Evolutionary conservation across 768 basidiomycete genomes (phyloP), one percentile per base, ranked within the genome.

Genomic region (Termitomyces sp.): DNA sequence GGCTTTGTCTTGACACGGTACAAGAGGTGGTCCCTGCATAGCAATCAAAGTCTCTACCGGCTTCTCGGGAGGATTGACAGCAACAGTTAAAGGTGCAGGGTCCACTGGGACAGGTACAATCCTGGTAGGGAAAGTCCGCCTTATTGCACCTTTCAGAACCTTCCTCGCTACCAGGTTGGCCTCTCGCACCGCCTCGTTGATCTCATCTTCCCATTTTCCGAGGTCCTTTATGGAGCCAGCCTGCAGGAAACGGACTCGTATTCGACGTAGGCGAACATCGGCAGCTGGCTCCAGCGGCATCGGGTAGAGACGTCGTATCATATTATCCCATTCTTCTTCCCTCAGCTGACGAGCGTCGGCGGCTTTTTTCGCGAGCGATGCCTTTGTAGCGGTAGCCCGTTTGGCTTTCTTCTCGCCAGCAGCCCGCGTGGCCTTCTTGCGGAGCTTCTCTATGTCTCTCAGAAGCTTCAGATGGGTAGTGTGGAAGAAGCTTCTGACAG

Each of bases 161-260:
- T 81, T 81, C 56, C 76, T 80, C 10, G 80, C 73, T 1, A 79
- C 79, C 50, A 84, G 70, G 48, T 79, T 77, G 2, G 83, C 81
- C 65, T 89, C 86, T 57, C 75, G 79, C 29, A 91, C 71, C 8
- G 86, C 85, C 17, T 79, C 74, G 37, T 65, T 64, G 45, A 92
- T 81, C 67, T 88, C 85, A 32, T 70, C 76, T 70, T 87, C 86
- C 91, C 90, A 92, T 70, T 81, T 83, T 25, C 71, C 68, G 9
- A 72, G 65, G 57, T 86, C 80, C 58, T 76, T 80, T 11, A 75
- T 76, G 3, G 81, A 74, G n/a, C 78, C 77, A 4, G 86, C 82
- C 62, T 86, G 83, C 62, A 91, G 59, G 68, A 86, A 92, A 36
- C 81, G 81, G 9, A 68, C 76, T 42, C 80, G 82, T 31, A 92